Conservation (phyloP, 192 early-diverging fungal species). For the Backusella tarrabulga region DNA sequence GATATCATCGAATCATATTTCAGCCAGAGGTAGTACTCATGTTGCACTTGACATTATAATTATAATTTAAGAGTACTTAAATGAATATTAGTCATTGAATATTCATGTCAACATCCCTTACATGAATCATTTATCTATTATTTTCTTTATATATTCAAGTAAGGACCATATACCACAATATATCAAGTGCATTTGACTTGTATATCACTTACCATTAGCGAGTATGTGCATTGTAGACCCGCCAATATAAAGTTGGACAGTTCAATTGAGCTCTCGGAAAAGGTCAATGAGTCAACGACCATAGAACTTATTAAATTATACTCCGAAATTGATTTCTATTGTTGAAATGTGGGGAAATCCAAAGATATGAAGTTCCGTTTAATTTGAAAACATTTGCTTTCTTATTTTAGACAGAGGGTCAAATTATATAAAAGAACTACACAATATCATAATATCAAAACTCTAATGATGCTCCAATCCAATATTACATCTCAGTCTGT, state of each 20-base stretch:
- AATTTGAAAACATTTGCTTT: background rate
- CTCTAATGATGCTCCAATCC: background rate
- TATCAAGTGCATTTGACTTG: background rate
- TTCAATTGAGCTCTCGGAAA: background rate
- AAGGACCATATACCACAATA: background rate
- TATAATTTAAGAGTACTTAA: slow-evolving; percentile 2
- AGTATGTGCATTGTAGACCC: background rate
- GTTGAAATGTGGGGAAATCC: background rate
- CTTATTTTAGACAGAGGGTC: background rate
- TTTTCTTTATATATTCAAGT: background rate
- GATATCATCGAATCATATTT: background rate
- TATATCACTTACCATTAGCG: background rate
- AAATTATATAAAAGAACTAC: background rate
- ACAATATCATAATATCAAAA: background rate
- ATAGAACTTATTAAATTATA: background rate
- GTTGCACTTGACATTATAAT: slow-evolving; percentile 3
- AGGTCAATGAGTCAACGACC: background rate
- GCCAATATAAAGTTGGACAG: background rate
- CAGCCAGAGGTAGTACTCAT: background rate
- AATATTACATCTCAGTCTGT: slow-evolving; percentile 1
- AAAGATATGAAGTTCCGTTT: background rate
- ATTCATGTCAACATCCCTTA: background rate
- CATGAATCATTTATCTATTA: background rate
- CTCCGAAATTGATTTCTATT: background rate
- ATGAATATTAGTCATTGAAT: slow-evolving; percentile 6